Conservation (phyloP, 768 basidiomycete genomes). For the Lactarius sanguifluus region DNA sequence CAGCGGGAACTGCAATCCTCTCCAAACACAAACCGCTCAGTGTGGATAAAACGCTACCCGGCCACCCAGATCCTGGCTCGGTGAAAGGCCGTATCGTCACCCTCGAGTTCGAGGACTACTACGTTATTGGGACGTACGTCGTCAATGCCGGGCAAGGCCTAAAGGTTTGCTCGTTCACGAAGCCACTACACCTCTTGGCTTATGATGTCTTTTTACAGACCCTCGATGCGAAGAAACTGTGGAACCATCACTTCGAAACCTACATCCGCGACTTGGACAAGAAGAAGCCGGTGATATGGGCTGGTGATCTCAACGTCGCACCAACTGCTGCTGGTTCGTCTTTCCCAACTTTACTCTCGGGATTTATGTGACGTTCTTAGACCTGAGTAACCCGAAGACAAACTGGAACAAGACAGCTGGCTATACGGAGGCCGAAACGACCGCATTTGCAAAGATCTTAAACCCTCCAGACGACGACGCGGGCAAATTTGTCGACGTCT, state of each 20-base stretch:
- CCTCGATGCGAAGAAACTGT: conserved; percentile 69
- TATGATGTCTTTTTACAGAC: conserved; percentile 47
- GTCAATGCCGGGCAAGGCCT: conserved; percentile 77
- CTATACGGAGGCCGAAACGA: conserved; percentile 80
- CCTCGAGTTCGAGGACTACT: conserved; percentile 72
- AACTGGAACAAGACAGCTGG: conserved; percentile 92
- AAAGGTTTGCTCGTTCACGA: conserved; percentile 42
- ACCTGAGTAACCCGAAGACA: conserved; percentile 62
- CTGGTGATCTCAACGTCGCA: conserved; percentile 85
- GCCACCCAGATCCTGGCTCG: conserved; percentile 60
- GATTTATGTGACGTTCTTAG: conserved; percentile 37
- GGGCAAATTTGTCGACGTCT: conserved; percentile 67
- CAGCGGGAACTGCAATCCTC: conserved; percentile 80
- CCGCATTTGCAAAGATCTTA: conserved; percentile 69
- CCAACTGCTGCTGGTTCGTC: conserved; percentile 65
- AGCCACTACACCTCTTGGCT: not conserved
- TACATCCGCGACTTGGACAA: conserved; percentile 73
- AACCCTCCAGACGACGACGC: conserved; percentile 44
- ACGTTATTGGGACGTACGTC: conserved; percentile 78
- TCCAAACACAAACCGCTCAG: conserved; percentile 73
- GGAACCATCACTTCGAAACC: conserved; percentile 74
- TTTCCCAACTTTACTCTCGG: not conserved
- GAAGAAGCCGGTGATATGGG: conserved; percentile 85
- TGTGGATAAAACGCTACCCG: conserved; percentile 66
- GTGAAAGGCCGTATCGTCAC: conserved; percentile 80